Evolutionary conservation across 495 filamentous ascomycete genomes (phyloP).

Genomic region (Choiromyces venosus): DNA sequence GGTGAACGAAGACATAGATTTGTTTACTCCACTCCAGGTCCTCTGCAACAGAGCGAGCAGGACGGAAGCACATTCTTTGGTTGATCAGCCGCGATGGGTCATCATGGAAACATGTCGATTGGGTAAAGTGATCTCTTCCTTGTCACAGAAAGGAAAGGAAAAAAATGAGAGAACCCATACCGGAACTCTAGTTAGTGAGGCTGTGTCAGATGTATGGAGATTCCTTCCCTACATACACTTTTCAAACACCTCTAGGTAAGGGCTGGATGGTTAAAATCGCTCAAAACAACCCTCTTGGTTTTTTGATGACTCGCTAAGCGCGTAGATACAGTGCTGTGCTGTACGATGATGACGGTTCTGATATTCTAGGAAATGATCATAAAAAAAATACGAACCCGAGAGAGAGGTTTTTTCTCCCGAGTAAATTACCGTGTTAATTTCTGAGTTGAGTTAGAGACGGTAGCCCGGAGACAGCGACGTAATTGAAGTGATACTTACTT

Average conservation of each 20-base stretch:
- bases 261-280: background rate
- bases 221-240: background rate
- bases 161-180: background rate
- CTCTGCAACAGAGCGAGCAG: conserved; percentile 21
- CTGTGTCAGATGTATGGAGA: background rate
- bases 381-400: background rate
- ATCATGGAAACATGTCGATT: background rate
- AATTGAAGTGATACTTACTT: background rate
- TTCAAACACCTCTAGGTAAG: background rate
- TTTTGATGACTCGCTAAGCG: background rate
- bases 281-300: background rate
- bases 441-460: background rate
- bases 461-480: background rate
- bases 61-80: conserved; percentile 16
- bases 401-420: background rate
- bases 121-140: background rate
- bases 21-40: conserved; percentile 20
- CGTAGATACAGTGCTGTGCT: background rate
- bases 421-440: background rate
- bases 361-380: background rate
- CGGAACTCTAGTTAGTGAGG: background rate
- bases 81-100: conserved; percentile 22
- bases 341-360: background rate
- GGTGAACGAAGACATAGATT: conserved; percentile 19
- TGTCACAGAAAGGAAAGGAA: background rate